Base-by-base conservation (phyloP, 768 basidiomycete genomes). In the Lentinula sp. region DNA sequence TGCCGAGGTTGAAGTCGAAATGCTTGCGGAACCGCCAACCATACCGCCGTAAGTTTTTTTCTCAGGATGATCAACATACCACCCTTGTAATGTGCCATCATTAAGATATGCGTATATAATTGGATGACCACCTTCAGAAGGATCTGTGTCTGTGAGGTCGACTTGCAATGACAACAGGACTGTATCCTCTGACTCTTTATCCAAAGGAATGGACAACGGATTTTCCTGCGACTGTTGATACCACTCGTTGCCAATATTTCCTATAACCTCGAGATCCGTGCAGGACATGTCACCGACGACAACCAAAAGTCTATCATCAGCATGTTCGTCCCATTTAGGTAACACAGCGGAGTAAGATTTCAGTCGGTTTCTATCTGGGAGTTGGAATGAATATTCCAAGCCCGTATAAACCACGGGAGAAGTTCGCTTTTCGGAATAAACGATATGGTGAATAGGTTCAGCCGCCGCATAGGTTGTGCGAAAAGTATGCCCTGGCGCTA, bases 41-140 rank as follows among this genome's bases (percentile, higher is more conserved):
- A 91, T 83, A 33, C 83, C 83, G 45, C 77, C 73, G 67, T 91
- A 92, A 7, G 80, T 74, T 16, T 65, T 70, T 1, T 76, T 79
- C 45, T 79, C 80, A 7, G 77, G 74, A 67, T 87, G 83, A 41
- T 89, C 81, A 20, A 88, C 67, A 68, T 85, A 77, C 90, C 91
- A 93, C 3, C 78, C 91, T 52, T 85, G 81, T 23, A 93, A 59
- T 0, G 90, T 89, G 18, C 91, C 91, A 67, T 93, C 91, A 58
- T 85, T 90, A 10, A 89, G 79, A 70, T 90, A 92, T 2, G 83
- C 86, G 69, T 85, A 91, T 71, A 91, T 73, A 59, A 91, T 76
- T 0, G 91, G 91, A 12, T 16, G 20, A 8, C 52, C 37, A 28
- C 41, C 70, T 60, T 56, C 71, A 12, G 64, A 67, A 9, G 74